Evolutionary conservation across 2,329 filamentous ascomycete species (phyloP), one percentile per base, ranked within the genome.

Genomic region (Botrytis byssoidea): DNA sequence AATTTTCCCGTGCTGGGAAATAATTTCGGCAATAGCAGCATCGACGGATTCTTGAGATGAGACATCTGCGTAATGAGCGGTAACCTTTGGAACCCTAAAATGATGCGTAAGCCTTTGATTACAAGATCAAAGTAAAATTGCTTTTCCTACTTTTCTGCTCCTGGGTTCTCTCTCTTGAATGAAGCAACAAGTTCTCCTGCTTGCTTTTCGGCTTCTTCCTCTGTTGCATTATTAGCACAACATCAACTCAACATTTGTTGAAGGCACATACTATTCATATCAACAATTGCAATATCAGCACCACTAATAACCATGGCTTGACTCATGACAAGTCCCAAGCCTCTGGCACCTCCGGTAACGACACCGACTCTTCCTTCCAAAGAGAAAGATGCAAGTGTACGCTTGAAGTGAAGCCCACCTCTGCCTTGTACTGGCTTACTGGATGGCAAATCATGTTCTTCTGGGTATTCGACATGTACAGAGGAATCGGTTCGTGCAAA

Each of bases 231-330:
- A 44, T 79, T 73, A 80, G 77, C 67, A 74, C 42, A 22, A n/a
- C 16, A 9, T 37, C 51, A 12, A 5, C 57, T 37, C 46, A 29
- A 40, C 44, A 18, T 65, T 22, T 57, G 48, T 32, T 57, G 57
- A 64, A n/a, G 37, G 60, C 67, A 86, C 90, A 78, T 83, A 95
- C 93, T 92, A 84, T 98, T 97, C 85, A 98, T 86, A 82, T 98
- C 95, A 59, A 98, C 94, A 83, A 98, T 93, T 60, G 95, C 95
- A 75, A 98, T 87, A 82, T 97, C 91, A 16, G 93, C 93, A 70
- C 95, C 95, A 71, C 93, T 96, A 71, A 93, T 91, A 71, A 97
- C 92, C 83, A 97, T 89, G 65, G 93, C 94, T 85, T 97, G 94
- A 70, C 92, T 93, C 92, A 98, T 98, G 78, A 97, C 94, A 75